phyloP scores from a whole-genome alignment of 1,284 basidiomycete genomes.

The Kalmanozyma brasiliensis region DNA sequence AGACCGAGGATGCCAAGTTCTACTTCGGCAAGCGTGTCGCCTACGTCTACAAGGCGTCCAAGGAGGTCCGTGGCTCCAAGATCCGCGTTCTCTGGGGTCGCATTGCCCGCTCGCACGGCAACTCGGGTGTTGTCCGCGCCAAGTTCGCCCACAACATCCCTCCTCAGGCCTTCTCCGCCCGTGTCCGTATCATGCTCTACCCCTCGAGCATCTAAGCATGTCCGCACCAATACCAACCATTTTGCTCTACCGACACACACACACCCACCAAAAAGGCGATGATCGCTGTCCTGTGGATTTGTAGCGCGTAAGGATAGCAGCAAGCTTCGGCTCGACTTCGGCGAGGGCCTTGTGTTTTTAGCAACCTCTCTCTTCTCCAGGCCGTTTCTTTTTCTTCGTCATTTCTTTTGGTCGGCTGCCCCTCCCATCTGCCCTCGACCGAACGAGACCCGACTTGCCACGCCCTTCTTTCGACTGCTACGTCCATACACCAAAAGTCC shows the following conservation, averaged over 20 bases:
- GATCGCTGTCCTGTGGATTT: conserved; percentile 24
- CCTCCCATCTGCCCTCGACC: not conserved
- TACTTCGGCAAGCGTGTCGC: conserved; percentile 99
- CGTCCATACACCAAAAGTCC: conserved; percentile 5
- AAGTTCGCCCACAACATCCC: conserved; percentile 98
- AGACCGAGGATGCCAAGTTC: conserved; percentile 93
- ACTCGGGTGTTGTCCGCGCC: conserved; percentile 94
- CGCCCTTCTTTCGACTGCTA: not conserved
- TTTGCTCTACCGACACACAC: conserved; percentile 8
- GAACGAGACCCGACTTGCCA: conserved; percentile 6
- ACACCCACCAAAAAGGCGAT: conserved; percentile 36
- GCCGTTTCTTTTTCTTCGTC: conserved; percentile 19
- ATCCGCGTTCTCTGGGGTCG: conserved; percentile 97
- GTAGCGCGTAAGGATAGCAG: conserved; percentile 1
- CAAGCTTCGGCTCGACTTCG: conserved; percentile 4
- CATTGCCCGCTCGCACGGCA: conserved; percentile 71
- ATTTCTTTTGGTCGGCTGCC: conserved; percentile 39
- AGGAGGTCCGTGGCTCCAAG: conserved; percentile 89
- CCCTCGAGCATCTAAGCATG: conserved; percentile 59
- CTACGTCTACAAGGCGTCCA: conserved; percentile 96
- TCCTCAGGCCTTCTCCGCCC: conserved; percentile 92
- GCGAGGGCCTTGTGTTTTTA: conserved; percentile 39
- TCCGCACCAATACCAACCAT: not conserved
- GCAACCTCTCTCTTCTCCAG: conserved; percentile 20
- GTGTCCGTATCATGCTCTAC: conserved; percentile 85